Evolutionary conservation across 768 basidiomycete species (phyloP).

Genomic region (Rhizopogon vinicolor): DNA sequence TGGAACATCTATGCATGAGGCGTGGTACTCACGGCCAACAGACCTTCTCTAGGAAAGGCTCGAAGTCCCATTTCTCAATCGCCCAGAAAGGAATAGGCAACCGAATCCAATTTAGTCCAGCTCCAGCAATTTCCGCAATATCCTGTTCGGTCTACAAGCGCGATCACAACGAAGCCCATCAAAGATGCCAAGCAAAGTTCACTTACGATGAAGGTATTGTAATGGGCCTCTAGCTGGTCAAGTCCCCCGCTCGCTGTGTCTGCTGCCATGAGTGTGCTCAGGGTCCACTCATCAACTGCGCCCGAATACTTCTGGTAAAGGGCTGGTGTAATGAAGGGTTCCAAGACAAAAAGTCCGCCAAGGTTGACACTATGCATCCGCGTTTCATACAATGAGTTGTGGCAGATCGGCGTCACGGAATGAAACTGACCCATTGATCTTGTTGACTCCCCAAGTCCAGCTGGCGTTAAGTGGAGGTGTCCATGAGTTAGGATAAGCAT

Average conservation of each 20-base stretch:
- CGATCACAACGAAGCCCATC: background rate
- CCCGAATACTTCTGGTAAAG: conserved; percentile 57
- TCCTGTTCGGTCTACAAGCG: conserved; percentile 74
- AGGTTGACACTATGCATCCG: conserved; percentile 51
- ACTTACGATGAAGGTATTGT: conserved; percentile 77
- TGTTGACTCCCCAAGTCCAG: conserved; percentile 68
- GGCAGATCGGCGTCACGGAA: background rate
- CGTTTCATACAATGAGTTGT: background rate
- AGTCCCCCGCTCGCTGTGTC: conserved; percentile 61
- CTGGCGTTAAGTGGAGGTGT: conserved; percentile 71
- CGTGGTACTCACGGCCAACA: conserved; percentile 59
- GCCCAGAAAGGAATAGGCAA: conserved; percentile 86
- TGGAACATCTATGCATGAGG: background rate
- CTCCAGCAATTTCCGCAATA: conserved; percentile 83
- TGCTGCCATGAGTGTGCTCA: conserved; percentile 60
- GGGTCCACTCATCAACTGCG: conserved; percentile 62
- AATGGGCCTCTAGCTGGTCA: conserved; percentile 70
- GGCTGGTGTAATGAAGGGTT: conserved; percentile 72
- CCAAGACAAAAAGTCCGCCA: conserved; percentile 71
- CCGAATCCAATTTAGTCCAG: conserved; percentile 82
- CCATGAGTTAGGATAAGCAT: conserved; percentile 74
- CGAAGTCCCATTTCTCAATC: conserved; percentile 67
- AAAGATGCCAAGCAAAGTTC: background rate
- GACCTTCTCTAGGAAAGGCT: conserved; percentile 71
- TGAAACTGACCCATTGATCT: conserved; percentile 48